These are phyloP conservation scores for Cladosporium oxysporum DNA, from an alignment of 2,329 filamentous ascomycete species.

Conservation along the genomic window DNA sequence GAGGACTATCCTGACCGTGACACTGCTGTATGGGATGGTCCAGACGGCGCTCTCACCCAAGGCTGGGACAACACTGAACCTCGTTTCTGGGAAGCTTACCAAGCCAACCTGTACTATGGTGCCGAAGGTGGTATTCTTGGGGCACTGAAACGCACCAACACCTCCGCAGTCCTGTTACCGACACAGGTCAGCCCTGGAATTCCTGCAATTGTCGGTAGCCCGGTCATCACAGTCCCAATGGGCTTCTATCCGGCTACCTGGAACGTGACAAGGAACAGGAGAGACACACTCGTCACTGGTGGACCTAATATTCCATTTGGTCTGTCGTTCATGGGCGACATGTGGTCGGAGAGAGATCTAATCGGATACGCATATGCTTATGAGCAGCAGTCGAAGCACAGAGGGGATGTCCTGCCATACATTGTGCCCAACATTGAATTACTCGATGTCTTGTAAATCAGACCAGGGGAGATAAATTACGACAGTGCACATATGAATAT, in stretches of 20 bases:
- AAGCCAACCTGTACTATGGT: conserved; percentile 55
- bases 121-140: conserved; percentile 63
- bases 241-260: conserved; percentile 56
- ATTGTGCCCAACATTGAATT: conserved; percentile 53
- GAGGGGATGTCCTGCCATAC: conserved; percentile 52
- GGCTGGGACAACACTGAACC: conserved; percentile 60
- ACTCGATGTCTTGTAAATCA: conserved; percentile 38
- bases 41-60: conserved; percentile 53
- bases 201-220: conserved; percentile 59
- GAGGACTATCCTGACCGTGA: conserved; percentile 66
- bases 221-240: conserved; percentile 64
- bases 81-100: conserved; percentile 59
- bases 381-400: conserved; percentile 60
- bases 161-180: conserved; percentile 65
- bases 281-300: conserved; percentile 54
- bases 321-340: conserved; percentile 61
- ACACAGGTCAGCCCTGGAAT: conserved; percentile 51
- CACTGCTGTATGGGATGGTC: conserved; percentile 57
- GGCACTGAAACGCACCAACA: conserved; percentile 56
- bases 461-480: background rate
- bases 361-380: conserved; percentile 69
- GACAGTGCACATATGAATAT: background rate
- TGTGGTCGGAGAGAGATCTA: conserved; percentile 62
- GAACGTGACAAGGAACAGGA: conserved; percentile 46
- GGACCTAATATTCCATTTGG: conserved; percentile 63